Conservation (phyloP, 2,329 filamentous ascomycete species). For the Xylariaceae sp. region DNA sequence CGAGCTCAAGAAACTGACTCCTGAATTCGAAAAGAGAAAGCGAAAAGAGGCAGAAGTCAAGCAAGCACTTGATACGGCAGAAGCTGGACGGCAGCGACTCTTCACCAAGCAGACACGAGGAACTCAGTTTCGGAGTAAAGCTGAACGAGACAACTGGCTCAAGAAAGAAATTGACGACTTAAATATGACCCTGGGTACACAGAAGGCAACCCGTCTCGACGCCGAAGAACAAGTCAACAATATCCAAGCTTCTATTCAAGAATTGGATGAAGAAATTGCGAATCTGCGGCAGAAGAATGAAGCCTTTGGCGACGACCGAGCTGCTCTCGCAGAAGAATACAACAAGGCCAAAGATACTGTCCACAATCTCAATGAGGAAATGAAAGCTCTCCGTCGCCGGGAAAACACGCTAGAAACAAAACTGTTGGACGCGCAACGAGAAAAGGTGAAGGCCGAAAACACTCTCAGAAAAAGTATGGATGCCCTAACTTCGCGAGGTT, state of each 20-base stretch:
- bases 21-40: constrained; percentile 76
- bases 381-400: constrained; percentile 86
- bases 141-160: constrained; percentile 84
- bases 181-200: constrained; percentile 74
- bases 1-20: constrained; percentile 76
- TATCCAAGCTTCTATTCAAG: constrained; percentile 72
- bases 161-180: constrained; percentile 81
- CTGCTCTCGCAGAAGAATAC: constrained; percentile 74
- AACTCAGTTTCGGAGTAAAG: constrained; percentile 85
- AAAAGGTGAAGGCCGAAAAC: constrained; percentile 78
- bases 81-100: constrained; percentile 76
- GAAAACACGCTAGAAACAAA: constrained; percentile 85
- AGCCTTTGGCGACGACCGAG: constrained; percentile 76
- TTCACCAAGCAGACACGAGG: constrained; percentile 92
- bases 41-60: constrained; percentile 74
- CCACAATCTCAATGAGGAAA: constrained; percentile 82
- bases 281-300: constrained; percentile 75
- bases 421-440: constrained; percentile 74
- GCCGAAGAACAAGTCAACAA: constrained; percentile 80
- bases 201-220: constrained; percentile 84
- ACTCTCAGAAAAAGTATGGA: constrained; percentile 87
- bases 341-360: constrained; percentile 78
- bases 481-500: constrained; percentile 80
- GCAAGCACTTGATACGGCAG: constrained; percentile 75
- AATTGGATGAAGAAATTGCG: constrained; percentile 75